A percentile compares a stretch with the other conserved stretches of the same genome.
Evolutionary conservation across 2,329 filamentous ascomycete genomes (phyloP).

Genomic region (Dryadomyces quercus-mongolicae): DNA sequence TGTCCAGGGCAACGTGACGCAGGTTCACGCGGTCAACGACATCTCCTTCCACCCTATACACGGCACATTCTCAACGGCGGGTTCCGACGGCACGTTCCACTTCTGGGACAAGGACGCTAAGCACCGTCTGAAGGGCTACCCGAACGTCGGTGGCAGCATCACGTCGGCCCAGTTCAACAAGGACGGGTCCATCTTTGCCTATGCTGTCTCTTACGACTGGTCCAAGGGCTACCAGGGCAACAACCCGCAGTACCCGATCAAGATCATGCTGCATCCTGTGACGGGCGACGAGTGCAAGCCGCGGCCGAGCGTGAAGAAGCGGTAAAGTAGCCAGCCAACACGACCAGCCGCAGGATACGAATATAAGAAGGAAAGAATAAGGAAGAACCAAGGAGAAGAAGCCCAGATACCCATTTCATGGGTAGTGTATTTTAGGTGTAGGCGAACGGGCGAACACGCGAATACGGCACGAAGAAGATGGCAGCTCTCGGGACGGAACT

Average conservation of each 20-base stretch:
- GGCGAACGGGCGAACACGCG: background rate
- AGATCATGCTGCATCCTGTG: slow-evolving; percentile 77
- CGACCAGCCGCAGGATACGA: too few relatives aligned
- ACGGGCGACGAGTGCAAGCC: slow-evolving; percentile 50
- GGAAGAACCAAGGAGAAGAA: background rate
- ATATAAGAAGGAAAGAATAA: too few relatives aligned
- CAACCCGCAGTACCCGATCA: slow-evolving; percentile 59
- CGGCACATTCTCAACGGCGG: slow-evolving; percentile 96
- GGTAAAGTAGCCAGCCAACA: slow-evolving; percentile 26
- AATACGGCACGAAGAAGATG: background rate
- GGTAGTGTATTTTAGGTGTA: background rate
- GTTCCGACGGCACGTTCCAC: slow-evolving; percentile 91
- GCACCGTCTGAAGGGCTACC: slow-evolving; percentile 81
- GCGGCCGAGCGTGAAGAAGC: slow-evolving; percentile 46
- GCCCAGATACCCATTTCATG: background rate
- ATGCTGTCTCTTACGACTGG: slow-evolving; percentile 95
- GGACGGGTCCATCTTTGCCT: slow-evolving; percentile 72
- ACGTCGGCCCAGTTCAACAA: slow-evolving; percentile 85
- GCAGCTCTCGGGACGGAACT: background rate
- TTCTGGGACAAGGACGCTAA: slow-evolving; percentile 94
- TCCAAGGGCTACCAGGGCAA: slow-evolving; percentile 89
- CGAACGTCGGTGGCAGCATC: slow-evolving; percentile 74
- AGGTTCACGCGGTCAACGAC: slow-evolving; percentile 90
- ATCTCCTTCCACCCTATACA: slow-evolving; percentile 96
- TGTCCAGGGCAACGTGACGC: slow-evolving; percentile 62